Evolutionary conservation across 2,329 filamentous ascomycete species (phyloP).

Genomic region (Paramyrothecium roridum): DNA sequence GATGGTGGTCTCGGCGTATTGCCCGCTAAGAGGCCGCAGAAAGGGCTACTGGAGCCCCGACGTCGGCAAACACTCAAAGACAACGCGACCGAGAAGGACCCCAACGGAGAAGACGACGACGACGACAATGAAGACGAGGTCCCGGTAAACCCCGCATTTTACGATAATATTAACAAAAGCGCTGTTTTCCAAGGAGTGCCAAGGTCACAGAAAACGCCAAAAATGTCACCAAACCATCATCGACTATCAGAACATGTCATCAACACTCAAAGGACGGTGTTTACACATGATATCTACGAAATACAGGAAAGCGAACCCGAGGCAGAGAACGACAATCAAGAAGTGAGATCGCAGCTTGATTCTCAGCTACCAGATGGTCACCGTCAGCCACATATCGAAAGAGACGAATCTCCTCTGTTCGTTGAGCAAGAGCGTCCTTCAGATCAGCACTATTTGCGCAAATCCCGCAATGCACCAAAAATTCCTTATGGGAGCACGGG

Average conservation of each 20-base stretch:
- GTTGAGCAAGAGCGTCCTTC: neutral
- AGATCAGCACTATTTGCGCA: neutral
- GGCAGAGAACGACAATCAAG: neutral
- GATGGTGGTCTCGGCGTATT: too few relatives aligned
- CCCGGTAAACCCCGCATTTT: constrained; percentile 4
- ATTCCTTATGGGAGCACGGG: constrained; percentile 3
- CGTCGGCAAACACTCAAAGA: neutral
- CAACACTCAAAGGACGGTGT: neutral
- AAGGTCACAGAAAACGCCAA: neutral
- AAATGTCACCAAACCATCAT: neutral
- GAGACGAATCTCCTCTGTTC: neutral
- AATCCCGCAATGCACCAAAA: constrained; percentile 9
- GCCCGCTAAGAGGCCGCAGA: too few relatives aligned
- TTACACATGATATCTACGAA: neutral
- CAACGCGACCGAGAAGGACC: neutral
- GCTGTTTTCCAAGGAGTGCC: constrained; percentile 1
- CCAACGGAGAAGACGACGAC: neutral
- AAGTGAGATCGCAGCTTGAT: neutral
- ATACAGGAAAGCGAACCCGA: neutral
- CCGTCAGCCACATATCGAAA: neutral
- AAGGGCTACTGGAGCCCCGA: neutral
- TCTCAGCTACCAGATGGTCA: neutral
- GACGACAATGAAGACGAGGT: constrained; percentile 7
- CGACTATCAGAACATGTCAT: neutral
- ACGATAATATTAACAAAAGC: constrained; percentile 10